A percentile compares a stretch with the other conserved stretches of the same genome.
Conservation (phyloP, 1,139 yeast genomes). For the Kodamaea suecica region DNA sequence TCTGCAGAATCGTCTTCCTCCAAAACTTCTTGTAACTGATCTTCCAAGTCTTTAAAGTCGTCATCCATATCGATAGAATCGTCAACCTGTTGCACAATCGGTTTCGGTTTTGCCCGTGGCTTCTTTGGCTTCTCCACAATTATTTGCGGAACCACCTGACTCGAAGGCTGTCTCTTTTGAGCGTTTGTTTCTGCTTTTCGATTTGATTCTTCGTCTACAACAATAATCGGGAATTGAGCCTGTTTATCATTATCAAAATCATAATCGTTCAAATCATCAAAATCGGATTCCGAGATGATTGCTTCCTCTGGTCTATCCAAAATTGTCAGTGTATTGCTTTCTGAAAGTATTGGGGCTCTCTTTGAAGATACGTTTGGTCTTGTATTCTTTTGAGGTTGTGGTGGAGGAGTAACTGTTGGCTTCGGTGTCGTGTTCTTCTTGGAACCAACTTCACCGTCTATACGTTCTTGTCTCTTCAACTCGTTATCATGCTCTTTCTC, state of each 20-base stretch:
- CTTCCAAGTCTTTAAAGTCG: constrained; percentile 45
- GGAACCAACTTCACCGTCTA: constrained; percentile 1
- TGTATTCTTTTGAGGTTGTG: constrained; percentile 1
- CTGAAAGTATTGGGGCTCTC: constrained; percentile 14
- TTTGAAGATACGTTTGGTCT: constrained; percentile 12
- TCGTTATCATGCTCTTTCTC: constrained; percentile 10
- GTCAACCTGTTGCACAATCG: constrained; percentile 13
- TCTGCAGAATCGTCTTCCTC: constrained; percentile 22
- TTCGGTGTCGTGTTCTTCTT: constrained; percentile 2
- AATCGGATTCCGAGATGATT: constrained; percentile 36
- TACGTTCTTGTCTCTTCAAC: constrained; percentile 1
- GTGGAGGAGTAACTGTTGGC: background rate
- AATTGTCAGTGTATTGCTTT: constrained; percentile 13
- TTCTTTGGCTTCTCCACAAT: constrained; percentile 1
- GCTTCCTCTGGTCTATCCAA: constrained; percentile 21
- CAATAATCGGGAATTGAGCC: constrained; percentile 12
- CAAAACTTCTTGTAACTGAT: constrained; percentile 42
- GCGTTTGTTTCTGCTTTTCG: background rate
- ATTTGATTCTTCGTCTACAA: background rate
- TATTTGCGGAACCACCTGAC: constrained; percentile 3
- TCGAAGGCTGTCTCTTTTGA: constrained; percentile 4
- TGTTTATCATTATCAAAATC: constrained; percentile 12
- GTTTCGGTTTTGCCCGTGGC: constrained; percentile 6
- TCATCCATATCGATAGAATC: constrained; percentile 30
- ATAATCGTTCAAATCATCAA: constrained; percentile 33